Conservation (phyloP, 1,139 yeast species). For the Kodamaea derodonti region DNA sequence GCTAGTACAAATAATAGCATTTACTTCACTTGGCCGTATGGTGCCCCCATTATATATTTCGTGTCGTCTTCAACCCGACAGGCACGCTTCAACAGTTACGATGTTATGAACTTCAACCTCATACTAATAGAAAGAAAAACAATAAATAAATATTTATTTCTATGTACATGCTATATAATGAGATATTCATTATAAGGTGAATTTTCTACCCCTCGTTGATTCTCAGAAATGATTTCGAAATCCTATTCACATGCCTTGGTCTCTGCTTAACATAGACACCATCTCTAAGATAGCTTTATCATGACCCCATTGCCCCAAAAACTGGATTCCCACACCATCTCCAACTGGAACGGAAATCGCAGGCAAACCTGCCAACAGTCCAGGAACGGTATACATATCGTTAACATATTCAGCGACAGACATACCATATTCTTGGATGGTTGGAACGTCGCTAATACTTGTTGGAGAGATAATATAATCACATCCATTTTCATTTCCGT, state of each 20-base stretch:
- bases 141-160: too few species aligned
- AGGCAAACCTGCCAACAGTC: slow-evolving; percentile 90
- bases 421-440: slow-evolving; percentile 44
- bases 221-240: too few species aligned
- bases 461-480: slow-evolving; percentile 79
- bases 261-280: too few species aligned
- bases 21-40: background rate
- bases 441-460: slow-evolving; percentile 56
- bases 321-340: slow-evolving; percentile 56
- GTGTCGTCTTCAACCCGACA: background rate
- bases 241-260: too few species aligned
- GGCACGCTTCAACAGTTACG: slow-evolving; percentile 17
- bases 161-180: too few species aligned
- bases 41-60: background rate
- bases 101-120: slow-evolving; percentile 41
- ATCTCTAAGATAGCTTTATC: slow-evolving; percentile 57
- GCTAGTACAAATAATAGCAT: too few species aligned
- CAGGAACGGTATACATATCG: slow-evolving; percentile 86
- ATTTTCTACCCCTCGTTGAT: too few species aligned
- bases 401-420: slow-evolving; percentile 67
- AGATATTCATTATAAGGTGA: too few species aligned
- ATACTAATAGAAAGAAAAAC: slow-evolving; percentile 13
- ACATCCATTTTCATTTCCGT: slow-evolving; percentile 31
- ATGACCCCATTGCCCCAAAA: slow-evolving; percentile 84
- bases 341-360: slow-evolving; percentile 67